Evolutionary conservation across 139 green algal species (phyloP).

Genomic region (Edaphochlamys debaryana): DNA sequence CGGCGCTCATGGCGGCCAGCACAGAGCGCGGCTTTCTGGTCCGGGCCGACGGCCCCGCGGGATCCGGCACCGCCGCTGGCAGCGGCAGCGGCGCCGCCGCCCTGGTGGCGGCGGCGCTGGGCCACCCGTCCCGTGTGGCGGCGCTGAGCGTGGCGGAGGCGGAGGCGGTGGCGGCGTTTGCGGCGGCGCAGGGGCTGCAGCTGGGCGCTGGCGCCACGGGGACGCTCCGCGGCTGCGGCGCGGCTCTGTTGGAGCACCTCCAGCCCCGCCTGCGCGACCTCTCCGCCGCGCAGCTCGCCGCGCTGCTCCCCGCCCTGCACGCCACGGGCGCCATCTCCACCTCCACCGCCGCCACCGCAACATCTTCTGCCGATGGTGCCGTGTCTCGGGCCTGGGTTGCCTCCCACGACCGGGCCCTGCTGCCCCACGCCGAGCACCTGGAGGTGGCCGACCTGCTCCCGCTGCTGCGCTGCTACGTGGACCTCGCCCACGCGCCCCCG

Average conservation of each 20-base stretch:
- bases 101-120: background rate
- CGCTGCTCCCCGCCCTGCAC: conserved; percentile 6
- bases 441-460: background rate
- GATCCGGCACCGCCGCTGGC: too few relatives aligned
- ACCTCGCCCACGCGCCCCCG: background rate
- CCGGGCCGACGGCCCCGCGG: background rate
- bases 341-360: background rate
- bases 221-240: too few relatives aligned
- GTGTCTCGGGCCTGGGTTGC: background rate
- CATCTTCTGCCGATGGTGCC: too few relatives aligned
- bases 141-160: background rate
- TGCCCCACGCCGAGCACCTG: conserved; percentile 10
- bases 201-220: background rate
- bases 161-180: background rate
- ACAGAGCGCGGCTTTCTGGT: background rate
- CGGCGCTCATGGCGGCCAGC: background rate
- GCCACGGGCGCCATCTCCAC: background rate
- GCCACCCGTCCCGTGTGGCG: background rate
- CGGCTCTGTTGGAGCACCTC: background rate
- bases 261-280: conserved; percentile 8
- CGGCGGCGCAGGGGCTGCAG: background rate
- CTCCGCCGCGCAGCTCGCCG: background rate
- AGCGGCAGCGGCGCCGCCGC: background rate
- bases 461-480: conserved; percentile 18
- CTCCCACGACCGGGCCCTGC: background rate